These are phyloP conservation scores for Cytospora piceae DNA, from an alignment of 2,329 filamentous ascomycete species.

Conservation along the genomic window DNA sequence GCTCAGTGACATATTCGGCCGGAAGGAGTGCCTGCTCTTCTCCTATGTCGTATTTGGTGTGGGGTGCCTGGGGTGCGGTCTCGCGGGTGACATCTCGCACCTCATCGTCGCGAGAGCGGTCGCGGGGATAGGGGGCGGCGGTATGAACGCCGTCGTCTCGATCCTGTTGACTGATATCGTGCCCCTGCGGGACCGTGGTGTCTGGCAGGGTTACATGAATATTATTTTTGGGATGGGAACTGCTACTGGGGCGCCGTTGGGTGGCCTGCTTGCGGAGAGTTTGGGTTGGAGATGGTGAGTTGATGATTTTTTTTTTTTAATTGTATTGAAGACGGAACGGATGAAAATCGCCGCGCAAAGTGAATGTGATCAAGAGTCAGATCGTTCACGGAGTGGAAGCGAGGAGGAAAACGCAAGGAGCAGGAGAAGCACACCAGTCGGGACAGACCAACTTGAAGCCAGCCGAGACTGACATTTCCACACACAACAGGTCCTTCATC, in stretches of 20 bases:
- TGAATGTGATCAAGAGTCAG: background rate
- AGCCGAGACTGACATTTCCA: constrained; percentile 19
- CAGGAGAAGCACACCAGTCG: too few relatives aligned
- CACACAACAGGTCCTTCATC: constrained; percentile 64
- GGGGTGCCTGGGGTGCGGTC: constrained; percentile 56
- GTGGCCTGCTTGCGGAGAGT: constrained; percentile 71
- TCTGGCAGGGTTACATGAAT: constrained; percentile 76
- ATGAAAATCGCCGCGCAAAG: background rate
- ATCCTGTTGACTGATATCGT: constrained; percentile 75
- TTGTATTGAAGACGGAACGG: background rate
- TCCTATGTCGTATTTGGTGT: constrained; percentile 46
- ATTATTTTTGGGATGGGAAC: constrained; percentile 72
- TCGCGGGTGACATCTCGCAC: constrained; percentile 53
- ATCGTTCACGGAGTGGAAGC: background rate
- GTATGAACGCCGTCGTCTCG: constrained; percentile 70
- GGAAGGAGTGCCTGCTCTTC: constrained; percentile 67
- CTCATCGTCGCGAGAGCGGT: constrained; percentile 48
- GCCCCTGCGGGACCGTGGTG: constrained; percentile 68
- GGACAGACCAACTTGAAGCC: too few relatives aligned
- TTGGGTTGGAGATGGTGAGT: constrained; percentile 75
- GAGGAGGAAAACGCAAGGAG: background rate
- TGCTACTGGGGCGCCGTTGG: constrained; percentile 70
- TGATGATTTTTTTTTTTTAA: constrained; percentile 20
- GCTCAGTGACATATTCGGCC: constrained; percentile 61
- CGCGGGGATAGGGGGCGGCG: constrained; percentile 66